A percentile compares a stretch with the other conserved stretches of the same genome.
Conservation (phyloP, 1,284 basidiomycete genomes). For the Cryptococcus sp. region DNA sequence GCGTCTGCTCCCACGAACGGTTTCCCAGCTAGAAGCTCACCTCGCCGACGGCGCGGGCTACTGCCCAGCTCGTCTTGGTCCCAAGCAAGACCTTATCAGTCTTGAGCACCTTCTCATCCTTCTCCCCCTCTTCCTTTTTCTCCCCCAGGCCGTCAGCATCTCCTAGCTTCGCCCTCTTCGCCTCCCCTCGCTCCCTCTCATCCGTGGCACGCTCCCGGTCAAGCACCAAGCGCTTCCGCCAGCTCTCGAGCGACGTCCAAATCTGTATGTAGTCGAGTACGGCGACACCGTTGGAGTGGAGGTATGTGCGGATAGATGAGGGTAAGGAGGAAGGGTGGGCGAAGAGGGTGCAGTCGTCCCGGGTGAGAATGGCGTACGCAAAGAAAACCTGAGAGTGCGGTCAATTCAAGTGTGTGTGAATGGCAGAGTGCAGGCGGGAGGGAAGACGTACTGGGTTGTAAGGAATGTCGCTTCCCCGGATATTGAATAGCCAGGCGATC, state of each 20-base stretch:
- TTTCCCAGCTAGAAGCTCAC: constrained; percentile 51
- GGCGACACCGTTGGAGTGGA: constrained; percentile 60
- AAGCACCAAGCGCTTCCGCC: constrained; percentile 20
- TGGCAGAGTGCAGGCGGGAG: background rate
- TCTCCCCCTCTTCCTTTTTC: constrained; percentile 3
- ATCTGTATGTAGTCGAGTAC: constrained; percentile 70
- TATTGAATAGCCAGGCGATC: constrained; percentile 90
- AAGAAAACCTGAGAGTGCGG: constrained; percentile 72
- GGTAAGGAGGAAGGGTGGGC: constrained; percentile 65
- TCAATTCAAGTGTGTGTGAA: background rate
- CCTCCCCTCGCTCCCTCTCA: constrained; percentile 4
- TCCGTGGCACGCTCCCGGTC: constrained; percentile 14
- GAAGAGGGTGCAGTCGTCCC: constrained; percentile 67
- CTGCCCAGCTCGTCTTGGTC: constrained; percentile 70
- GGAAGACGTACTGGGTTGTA: constrained; percentile 73
- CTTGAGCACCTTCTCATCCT: constrained; percentile 35
- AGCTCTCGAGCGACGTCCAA: constrained; percentile 49
- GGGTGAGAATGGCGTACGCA: constrained; percentile 77
- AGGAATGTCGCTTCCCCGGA: constrained; percentile 87
- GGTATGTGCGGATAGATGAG: constrained; percentile 58
- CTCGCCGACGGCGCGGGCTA: constrained; percentile 70
- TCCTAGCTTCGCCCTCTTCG: constrained; percentile 5
- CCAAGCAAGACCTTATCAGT: constrained; percentile 56
- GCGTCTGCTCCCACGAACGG: no score
- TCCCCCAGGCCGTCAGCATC: background rate